Conservation (phyloP, 148 eudicot species). For the Silene conica region DNA sequence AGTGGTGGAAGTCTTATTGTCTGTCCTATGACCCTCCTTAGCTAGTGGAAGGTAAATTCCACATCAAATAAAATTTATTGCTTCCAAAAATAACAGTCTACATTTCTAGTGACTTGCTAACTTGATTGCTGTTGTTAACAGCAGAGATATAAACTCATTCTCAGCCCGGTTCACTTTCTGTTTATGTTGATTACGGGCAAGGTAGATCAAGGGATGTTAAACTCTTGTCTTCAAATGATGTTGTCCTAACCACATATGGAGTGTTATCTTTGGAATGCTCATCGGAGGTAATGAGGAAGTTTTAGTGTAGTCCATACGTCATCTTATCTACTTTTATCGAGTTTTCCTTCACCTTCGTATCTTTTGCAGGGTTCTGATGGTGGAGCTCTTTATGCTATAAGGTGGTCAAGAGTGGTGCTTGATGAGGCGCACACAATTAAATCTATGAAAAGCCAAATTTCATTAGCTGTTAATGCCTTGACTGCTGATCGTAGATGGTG, state of each 20-base stretch:
- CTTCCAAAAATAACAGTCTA: background rate
- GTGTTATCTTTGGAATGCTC: constrained; percentile 85
- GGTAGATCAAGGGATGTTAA: constrained; percentile 77
- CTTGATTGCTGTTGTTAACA: constrained; percentile 26
- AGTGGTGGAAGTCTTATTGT: constrained; percentile 85
- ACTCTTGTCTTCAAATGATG: constrained; percentile 65
- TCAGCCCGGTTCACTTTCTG: constrained; percentile 68
- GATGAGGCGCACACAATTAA: constrained; percentile 98
- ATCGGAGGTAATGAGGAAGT: constrained; percentile 52
- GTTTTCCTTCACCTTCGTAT: constrained; percentile 12
- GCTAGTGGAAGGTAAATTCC: constrained; percentile 90
- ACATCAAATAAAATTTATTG: background rate
- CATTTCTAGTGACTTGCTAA: background rate
- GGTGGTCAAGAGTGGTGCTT: constrained; percentile 93
- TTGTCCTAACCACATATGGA: constrained; percentile 93
- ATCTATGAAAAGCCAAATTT: constrained; percentile 84
- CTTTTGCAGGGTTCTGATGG: constrained; percentile 66
- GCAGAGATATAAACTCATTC: constrained; percentile 91
- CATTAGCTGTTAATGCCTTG: constrained; percentile 79
- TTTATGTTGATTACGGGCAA: constrained; percentile 88
- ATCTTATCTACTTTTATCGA: background rate
- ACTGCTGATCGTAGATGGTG: constrained; percentile 92
- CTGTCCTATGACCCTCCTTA: constrained; percentile 96
- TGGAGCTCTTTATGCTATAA: constrained; percentile 70
- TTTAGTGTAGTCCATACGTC: background rate